These are phyloP conservation scores for Isochrysis galbana DNA, from an alignment of 78 protist species.

Conservation along the genomic window DNA sequence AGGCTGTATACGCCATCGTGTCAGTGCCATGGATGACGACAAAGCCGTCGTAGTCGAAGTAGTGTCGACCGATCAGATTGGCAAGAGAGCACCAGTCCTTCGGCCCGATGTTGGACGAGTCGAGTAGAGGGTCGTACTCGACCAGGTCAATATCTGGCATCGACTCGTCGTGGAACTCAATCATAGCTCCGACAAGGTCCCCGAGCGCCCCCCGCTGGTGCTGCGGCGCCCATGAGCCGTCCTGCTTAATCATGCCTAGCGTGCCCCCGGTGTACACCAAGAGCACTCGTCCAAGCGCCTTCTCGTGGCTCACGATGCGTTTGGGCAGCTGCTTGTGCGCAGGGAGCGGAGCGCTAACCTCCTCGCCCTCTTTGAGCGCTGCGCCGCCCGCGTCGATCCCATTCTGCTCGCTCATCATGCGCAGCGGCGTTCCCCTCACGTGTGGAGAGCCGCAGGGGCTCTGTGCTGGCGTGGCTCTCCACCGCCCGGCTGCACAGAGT, in stretches of 20 bases:
- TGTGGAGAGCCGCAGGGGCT: too few relatives aligned
- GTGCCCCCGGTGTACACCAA: slow-evolving; percentile 75
- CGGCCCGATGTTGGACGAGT: slow-evolving; percentile 75
- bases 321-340: too few relatives aligned
- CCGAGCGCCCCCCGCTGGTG: neutral
- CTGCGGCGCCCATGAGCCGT: neutral
- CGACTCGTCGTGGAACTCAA: neutral
- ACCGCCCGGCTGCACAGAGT: too few relatives aligned
- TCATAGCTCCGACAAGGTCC: neutral
- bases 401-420: too few relatives aligned
- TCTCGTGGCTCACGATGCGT: too few relatives aligned
- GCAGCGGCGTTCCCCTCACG: too few relatives aligned
- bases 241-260: slow-evolving; percentile 63
- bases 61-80: slow-evolving; percentile 39
- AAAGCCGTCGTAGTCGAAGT: slow-evolving; percentile 66
- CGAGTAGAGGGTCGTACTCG: slow-evolving; percentile 81
- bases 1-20: slow-evolving; percentile 79
- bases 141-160: slow-evolving; percentile 49
- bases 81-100: slow-evolving; percentile 60
- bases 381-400: too few relatives aligned
- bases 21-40: slow-evolving; percentile 84
- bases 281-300: too few relatives aligned
- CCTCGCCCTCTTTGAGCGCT: too few relatives aligned
- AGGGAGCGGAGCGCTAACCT: too few relatives aligned
- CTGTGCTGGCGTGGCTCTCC: too few relatives aligned